Percentiles rank a stretch among this genome's conserved stretches.
phyloP scores from a whole-genome alignment of 345 rosid genomes.

The Aquilaria sinensis region DNA sequence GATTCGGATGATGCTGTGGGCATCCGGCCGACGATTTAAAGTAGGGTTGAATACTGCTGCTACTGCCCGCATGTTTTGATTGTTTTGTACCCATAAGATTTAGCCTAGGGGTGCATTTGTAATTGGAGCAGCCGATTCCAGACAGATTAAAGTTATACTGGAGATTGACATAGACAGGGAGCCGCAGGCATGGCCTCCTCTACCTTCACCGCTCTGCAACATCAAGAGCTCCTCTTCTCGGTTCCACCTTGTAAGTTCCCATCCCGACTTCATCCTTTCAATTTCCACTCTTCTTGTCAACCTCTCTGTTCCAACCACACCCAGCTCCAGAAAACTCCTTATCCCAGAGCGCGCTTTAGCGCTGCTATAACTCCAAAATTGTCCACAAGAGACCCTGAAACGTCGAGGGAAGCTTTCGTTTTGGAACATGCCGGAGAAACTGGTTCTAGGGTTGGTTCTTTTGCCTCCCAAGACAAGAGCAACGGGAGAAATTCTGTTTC shows the following conservation, averaged over 20 bases:
- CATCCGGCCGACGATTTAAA: too few relatives aligned
- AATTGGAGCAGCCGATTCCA: too few relatives aligned
- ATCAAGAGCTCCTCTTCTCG: constrained; percentile 19
- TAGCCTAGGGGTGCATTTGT: too few relatives aligned
- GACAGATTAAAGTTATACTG: too few relatives aligned
- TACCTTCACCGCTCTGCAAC: constrained; percentile 23
- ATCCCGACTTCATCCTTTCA: constrained; percentile 12
- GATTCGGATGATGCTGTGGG: too few relatives aligned
- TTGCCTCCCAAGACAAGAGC: constrained; percentile 10
- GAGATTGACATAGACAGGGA: too few relatives aligned
- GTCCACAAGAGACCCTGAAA: constrained; percentile 21
- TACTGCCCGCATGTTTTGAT: too few relatives aligned
- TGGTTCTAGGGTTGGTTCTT: constrained; percentile 24
- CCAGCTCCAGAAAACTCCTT: background rate
- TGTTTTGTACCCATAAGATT: too few relatives aligned
- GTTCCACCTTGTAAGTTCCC: constrained; percentile 25
- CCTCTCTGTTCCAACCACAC: constrained; percentile 19
- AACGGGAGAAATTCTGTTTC: constrained; percentile 15
- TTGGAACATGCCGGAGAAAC: constrained; percentile 14
- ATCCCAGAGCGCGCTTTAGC: constrained; percentile 9
- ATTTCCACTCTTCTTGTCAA: constrained; percentile 17
- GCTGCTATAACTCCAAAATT: constrained; percentile 18
- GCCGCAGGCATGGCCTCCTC: constrained; percentile 51
- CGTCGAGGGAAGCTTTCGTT: constrained; percentile 11
- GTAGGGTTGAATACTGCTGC: too few relatives aligned